Base-by-base conservation (phyloP, 768 basidiomycete genomes). In the Phylloporus sp. region DNA sequence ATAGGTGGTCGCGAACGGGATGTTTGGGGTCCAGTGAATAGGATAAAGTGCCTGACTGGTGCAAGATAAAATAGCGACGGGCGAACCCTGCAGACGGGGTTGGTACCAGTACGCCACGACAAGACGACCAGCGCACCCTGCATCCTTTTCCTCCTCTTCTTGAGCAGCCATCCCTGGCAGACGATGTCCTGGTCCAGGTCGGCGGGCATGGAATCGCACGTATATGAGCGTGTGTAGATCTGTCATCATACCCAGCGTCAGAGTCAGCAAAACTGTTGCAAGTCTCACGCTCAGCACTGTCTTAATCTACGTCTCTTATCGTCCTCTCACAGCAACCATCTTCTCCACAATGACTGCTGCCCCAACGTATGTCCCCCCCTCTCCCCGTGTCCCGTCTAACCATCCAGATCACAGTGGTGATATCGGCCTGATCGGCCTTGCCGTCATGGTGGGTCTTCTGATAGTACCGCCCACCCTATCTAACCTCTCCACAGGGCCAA, bases 361-460 rank as follows among this genome's bases (percentile, higher is more conserved):
- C 61, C 71, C 79, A 62, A 73, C 66, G 80, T 82, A 72, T 58
- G 83, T 80, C 55, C 66, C 66, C 2, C 23, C 31, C 12, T n/a
- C 39, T 49, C 53, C 7, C n/a, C 43, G 8, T 24, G 4, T 3
- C 40, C 42, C 13, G 1, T 23, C 59, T 68, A 10, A 69, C 60
- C 57, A 54, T 50, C 52, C 26, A 26, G 27, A 12, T 34, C 40
- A 38, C 66, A 95, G 93, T 67, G 93, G 91, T 75, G 95, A 97
- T 75, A 94, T 97, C 73, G 94, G 94, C 71, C 90, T 97, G 72
- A 97, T 97, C 76, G 94, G 94, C 78, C 79, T 97, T 67, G 94
- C 94, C 79, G 94, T 97, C 78, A 97, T 97, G 94, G 94, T 95
- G 70, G 52, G 78, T 52, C 50, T 56, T 41, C 50, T 49, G 15